phyloP scores from a whole-genome alignment of 148 eudicot genomes.

The Arbutus unedo region DNA sequence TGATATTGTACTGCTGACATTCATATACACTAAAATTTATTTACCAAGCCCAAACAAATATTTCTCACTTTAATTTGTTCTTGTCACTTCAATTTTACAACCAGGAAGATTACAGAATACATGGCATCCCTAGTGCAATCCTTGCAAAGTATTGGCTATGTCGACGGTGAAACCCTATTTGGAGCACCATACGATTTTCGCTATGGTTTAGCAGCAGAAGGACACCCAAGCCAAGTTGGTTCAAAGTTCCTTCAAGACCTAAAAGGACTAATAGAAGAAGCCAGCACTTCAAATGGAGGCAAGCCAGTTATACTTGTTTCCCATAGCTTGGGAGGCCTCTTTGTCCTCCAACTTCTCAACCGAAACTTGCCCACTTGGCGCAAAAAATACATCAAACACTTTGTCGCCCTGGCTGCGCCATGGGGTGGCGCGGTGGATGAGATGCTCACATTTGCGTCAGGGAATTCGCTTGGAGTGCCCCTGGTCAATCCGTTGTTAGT shows the following conservation, averaged over 20 bases:
- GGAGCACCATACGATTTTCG: conserved; percentile 98
- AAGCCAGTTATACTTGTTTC: conserved; percentile 66
- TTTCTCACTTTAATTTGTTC: not conserved
- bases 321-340: conserved; percentile 88
- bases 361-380: conserved; percentile 61
- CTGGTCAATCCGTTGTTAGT: conserved; percentile 72
- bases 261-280: conserved; percentile 57
- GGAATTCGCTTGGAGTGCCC: conserved; percentile 82
- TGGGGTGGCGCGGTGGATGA: conserved; percentile 88
- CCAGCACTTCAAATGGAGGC: conserved; percentile 50
- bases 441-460: conserved; percentile 86
- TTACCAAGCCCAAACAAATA: not conserved
- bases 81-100: not conserved
- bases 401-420: conserved; percentile 72
- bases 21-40: not conserved
- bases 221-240: conserved; percentile 50
- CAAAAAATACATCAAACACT: conserved; percentile 60
- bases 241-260: conserved; percentile 65
- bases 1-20: too few relatives aligned
- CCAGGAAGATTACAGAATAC: conserved; percentile 59
- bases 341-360: conserved; percentile 59
- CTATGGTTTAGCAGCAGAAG: conserved; percentile 70
- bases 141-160: conserved; percentile 58
- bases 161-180: conserved; percentile 53
- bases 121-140: conserved; percentile 71